Base-by-base conservation (phyloP, 805 yeast species). In the Nakazawaea ernobii region DNA sequence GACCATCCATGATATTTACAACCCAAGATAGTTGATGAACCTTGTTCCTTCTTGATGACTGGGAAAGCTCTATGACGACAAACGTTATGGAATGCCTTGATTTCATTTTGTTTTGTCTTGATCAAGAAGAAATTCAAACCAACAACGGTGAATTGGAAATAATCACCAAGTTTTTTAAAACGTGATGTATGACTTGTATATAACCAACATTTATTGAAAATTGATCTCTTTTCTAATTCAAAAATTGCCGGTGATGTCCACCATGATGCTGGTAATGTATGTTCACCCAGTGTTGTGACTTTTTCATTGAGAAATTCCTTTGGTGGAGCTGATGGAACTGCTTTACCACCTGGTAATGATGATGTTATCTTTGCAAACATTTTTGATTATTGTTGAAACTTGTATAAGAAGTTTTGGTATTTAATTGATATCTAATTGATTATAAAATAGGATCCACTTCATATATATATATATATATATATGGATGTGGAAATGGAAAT, bases 1-100 rank as follows among this genome's bases (percentile, higher is more conserved):
- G 81, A 73, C 85, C 84, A 79, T 24, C 84, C 84, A 54, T 79
- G 84, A 59, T 79, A 79, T 54, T 76, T 73, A 61, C 85, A 79
- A 37, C 83, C 83, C 32, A 79, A 62, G 36, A 79, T 70, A 14
- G 68, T 69, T 2, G 83, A 71, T n/a, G 81, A 75, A 27, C 85
- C 85, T 53, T 73, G 65, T 32, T 77, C 77, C 57, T 79, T 79
- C 59, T 75, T 70, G 27, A 79, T 75, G 37, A 79, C 80, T 1
- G 85, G 85, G 54, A 72, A 79, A 6, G 84, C 84, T 58, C 84
- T 68, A 63, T 79, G 85, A 55, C 84, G 80, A 56, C 85, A 79
- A 33, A 79, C 77, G 55, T 79, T 79, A 60, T 79, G 85, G 66
- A 79, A 79, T 13, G 82, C 84, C 59, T 75, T 76, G 57, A 78